Base-by-base conservation (phyloP, 352 stramenopile species). In the Sclerospora graminicola region DNA sequence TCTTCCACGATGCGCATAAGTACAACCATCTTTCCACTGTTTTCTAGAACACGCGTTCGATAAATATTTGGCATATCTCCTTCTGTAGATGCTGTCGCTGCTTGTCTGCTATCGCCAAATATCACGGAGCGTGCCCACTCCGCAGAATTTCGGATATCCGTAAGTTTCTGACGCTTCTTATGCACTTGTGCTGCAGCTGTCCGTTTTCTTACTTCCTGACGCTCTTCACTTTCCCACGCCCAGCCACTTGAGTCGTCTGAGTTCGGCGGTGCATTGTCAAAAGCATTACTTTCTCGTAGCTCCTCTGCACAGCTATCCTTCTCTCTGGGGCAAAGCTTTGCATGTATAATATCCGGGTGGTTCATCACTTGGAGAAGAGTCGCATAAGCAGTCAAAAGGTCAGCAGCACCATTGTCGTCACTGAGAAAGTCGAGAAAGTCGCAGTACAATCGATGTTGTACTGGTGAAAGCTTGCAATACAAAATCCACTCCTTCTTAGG, bases 401-500 rank as follows among this genome's bases (percentile, higher is more conserved):
- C 82, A 24, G 66, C 63, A 9, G 56, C 61, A 26, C 57, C 63
- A 14, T 59, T 51, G 11, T 41, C 36, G n/a, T 79, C 58, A 20
- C 56, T 54, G 31, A 80, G 75, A 41, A 44, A 82, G 15, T 81
- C 50, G 15, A 90, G 52, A 43, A 91, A 92, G 16, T 69, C 71
- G 33, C 71, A 78, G 45, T 94, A 94, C 27, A 94, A 64, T 5
- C 58, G 62, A 42, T 81, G 69, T 41, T 94, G 82, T n/a, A 89
- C 52, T 15, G 60, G 60, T 1, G 82, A 89, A 7, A 93, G 63
- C 29, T 89, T 85, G 56, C 78, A 91, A 48, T 86, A 86, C 42
- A 94, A 37, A 21, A 94, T 89, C 78, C 79, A 91, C 54, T 94
- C 82, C 36, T 61, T 69, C 48, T 94, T 94, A 7, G 75, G 77